Percentiles rank a stretch among this genome's conserved stretches.
Conservation (phyloP, 139 green algal species). For the Nannochloris sp. region DNA sequence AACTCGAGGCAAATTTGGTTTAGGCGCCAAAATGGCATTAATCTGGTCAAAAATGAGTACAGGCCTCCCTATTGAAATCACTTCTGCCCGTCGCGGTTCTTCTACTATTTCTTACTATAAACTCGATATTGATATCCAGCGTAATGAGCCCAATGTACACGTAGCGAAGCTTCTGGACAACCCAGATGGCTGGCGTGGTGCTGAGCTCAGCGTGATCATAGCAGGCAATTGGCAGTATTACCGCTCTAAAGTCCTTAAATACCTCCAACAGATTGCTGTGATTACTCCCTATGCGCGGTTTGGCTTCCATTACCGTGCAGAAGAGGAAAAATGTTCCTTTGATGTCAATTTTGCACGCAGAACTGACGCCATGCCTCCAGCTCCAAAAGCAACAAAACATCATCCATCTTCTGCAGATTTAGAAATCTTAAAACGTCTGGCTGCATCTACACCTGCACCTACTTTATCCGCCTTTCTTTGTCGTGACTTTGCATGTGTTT, state of each 20-base stretch:
- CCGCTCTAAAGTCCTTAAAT: constrained; percentile 68
- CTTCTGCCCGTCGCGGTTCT: constrained; percentile 40
- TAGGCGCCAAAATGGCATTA: constrained; percentile 97
- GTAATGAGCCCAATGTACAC: constrained; percentile 89
- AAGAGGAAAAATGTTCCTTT: constrained; percentile 58
- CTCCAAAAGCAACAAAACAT: constrained; percentile 64
- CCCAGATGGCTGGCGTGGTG: constrained; percentile 68
- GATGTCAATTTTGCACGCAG: constrained; percentile 70
- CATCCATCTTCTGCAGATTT: constrained; percentile 86
- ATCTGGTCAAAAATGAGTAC: constrained; percentile 96
- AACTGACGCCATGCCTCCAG: constrained; percentile 80
- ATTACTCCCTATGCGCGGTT: constrained; percentile 94
- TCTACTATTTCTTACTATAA: constrained; percentile 65
- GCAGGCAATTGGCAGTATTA: constrained; percentile 87
- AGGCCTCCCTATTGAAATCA: constrained; percentile 85
- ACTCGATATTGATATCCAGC: constrained; percentile 95
- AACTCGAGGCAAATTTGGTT: constrained; percentile 93
- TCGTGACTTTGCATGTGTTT: constrained; percentile 81
- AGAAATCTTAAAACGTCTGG: constrained; percentile 84
- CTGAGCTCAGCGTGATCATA: constrained; percentile 80
- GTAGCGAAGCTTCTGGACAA: constrained; percentile 60
- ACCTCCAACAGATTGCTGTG: constrained; percentile 92
- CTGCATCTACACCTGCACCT: constrained; percentile 36
- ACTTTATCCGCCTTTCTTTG: constrained; percentile 72
- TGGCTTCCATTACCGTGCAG: constrained; percentile 55